A percentile compares a stretch with the other conserved stretches of the same genome.
phyloP scores from a whole-genome alignment of 176 grass and related monocot species.

The Zea mays region DNA sequence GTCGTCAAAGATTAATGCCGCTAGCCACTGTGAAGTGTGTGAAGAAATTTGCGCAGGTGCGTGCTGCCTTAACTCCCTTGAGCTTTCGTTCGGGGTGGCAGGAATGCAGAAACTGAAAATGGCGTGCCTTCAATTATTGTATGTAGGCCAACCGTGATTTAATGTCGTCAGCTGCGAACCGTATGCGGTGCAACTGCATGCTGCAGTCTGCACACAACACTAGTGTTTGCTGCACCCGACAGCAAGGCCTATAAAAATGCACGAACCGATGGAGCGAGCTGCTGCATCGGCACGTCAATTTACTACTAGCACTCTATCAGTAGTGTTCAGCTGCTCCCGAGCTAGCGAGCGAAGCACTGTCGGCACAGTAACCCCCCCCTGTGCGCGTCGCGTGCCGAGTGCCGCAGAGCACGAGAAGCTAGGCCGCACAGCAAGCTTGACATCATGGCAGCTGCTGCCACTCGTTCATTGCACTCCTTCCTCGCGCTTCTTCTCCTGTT shows the following conservation, averaged over 20 bases:
- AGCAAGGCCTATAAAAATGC: not conserved
- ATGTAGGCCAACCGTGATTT: not conserved
- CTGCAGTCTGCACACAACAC: not conserved
- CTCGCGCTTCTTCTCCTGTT: slow-evolving; percentile 19
- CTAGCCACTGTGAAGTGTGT: not conserved
- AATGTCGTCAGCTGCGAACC: slow-evolving; percentile 13
- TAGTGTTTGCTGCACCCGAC: not conserved
- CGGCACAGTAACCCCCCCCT: not conserved
- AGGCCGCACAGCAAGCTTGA: not conserved
- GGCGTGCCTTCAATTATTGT: slow-evolving; percentile 15
- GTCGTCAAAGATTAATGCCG: too few species aligned
- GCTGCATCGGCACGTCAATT: not conserved
- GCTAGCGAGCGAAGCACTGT: not conserved
- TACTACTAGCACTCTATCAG: not conserved
- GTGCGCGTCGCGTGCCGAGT: not conserved
- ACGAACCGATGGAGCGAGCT: not conserved
- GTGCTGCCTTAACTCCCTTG: not conserved
- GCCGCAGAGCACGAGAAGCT: not conserved
- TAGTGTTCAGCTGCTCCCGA: not conserved
- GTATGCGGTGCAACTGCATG: not conserved
- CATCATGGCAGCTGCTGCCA: not conserved
- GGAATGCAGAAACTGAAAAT: not conserved
- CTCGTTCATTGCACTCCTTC: not conserved
- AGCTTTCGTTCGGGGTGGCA: slow-evolving; percentile 1
- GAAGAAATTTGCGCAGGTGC: not conserved